A percentile compares a stretch with the other conserved stretches of the same genome.
Conservation (phyloP, 495 filamentous ascomycete species). For the Penicillium paradoxum region DNA sequence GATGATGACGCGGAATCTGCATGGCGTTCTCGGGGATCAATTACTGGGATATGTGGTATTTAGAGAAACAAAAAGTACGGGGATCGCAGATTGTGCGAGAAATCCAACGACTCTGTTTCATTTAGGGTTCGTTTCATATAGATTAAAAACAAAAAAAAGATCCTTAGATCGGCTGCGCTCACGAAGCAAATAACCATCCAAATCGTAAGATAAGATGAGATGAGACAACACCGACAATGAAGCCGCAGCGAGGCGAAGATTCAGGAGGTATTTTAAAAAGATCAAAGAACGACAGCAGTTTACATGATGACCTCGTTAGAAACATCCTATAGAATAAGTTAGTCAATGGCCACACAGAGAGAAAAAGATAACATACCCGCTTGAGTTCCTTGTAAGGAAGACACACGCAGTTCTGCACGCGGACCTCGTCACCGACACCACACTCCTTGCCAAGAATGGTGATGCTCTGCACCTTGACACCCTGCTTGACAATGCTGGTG, state of each 20-base stretch:
- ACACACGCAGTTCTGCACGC: constrained; percentile 98
- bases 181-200: constrained; percentile 19
- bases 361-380: constrained; percentile 57
- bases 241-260: constrained; percentile 9
- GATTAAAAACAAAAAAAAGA: constrained; percentile 2
- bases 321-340: constrained; percentile 59
- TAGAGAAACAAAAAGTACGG: not conserved
- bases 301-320: constrained; percentile 97
- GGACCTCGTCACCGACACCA: constrained; percentile 87
- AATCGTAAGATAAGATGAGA: constrained; percentile 19
- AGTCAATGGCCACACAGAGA: not conserved
- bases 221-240: constrained; percentile 6
- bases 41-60: constrained; percentile 1
- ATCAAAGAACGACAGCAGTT: constrained; percentile 21
- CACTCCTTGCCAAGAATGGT: constrained; percentile 98
- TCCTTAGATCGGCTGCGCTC: constrained; percentile 10
- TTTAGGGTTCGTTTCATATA: constrained; percentile 2
- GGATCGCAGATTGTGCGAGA: not conserved
- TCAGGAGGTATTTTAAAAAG: constrained; percentile 17
- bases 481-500: constrained; percentile 93
- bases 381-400: constrained; percentile 98
- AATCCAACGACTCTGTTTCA: not conserved
- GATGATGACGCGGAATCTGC: not conserved
- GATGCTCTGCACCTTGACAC: constrained; percentile 97
- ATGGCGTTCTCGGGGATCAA: not conserved